A percentile compares a stretch with the other conserved stretches of the same genome.
Conservation (phyloP, 1,139 yeast genomes). For the Tardiomyces blankii region DNA sequence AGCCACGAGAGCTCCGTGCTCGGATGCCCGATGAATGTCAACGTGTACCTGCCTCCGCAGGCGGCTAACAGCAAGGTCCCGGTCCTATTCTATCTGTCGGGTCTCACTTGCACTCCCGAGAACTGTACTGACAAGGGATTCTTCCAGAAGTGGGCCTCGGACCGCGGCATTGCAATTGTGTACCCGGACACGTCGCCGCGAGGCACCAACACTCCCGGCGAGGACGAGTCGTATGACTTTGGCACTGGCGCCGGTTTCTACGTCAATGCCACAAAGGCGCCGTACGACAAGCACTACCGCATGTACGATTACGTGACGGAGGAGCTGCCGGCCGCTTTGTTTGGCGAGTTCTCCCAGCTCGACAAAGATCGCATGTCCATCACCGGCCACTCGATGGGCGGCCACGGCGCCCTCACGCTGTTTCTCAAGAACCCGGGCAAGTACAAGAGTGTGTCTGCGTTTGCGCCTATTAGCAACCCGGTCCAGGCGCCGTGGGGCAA, state of each 20-base stretch:
- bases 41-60: slow-evolving; percentile 64
- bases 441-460: slow-evolving; percentile 79
- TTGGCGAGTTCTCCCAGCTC: slow-evolving; percentile 36
- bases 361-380: slow-evolving; percentile 55
- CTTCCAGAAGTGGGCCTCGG: slow-evolving; percentile 70
- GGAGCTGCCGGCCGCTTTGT: slow-evolving; percentile 52
- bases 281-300: slow-evolving; percentile 62
- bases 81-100: slow-evolving; percentile 70
- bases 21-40: slow-evolving; percentile 70
- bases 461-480: slow-evolving; percentile 85
- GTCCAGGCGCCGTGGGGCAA: slow-evolving; percentile 71
- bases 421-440: slow-evolving; percentile 62
- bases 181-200: slow-evolving; percentile 98
- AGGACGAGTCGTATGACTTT: slow-evolving; percentile 77
- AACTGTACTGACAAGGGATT: slow-evolving; percentile 94
- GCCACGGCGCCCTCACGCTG: slow-evolving; percentile 81
- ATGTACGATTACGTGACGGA: slow-evolving; percentile 78
- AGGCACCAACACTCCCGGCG: slow-evolving; percentile 75
- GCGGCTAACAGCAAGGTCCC: slow-evolving; percentile 39
- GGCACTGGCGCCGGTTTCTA: slow-evolving; percentile 97
- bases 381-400: slow-evolving; percentile 98
- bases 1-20: slow-evolving; percentile 59
- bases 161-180: slow-evolving; percentile 75
- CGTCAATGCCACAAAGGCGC: slow-evolving; percentile 66
- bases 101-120: slow-evolving; percentile 87